Evolutionary conservation across 495 filamentous ascomycete genomes (phyloP).

Genomic region (Neurospora cerealis): DNA sequence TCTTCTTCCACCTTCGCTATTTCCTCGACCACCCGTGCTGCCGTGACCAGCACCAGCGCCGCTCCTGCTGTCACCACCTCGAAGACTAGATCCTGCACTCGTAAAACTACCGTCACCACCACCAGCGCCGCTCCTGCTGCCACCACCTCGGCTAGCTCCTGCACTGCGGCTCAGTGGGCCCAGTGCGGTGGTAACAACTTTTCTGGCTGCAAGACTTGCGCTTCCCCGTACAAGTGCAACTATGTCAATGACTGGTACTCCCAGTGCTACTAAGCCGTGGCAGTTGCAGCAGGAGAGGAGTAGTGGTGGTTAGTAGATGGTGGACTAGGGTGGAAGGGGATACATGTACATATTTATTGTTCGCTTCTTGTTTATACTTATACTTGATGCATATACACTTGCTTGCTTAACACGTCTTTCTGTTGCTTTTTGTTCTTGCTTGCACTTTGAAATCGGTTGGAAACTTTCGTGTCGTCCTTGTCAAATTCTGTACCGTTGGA

Average conservation of each 20-base stretch:
- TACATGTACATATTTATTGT: conserved; percentile 2
- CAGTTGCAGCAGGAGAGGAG: neutral
- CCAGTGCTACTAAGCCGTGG: conserved; percentile 21
- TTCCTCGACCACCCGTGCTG: conserved; percentile 4
- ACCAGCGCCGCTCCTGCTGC: conserved; percentile 11
- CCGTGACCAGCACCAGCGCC: neutral
- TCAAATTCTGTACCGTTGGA: neutral
- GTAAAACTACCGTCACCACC: neutral
- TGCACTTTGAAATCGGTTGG: neutral
- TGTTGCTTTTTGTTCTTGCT: neutral
- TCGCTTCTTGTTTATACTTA: conserved; percentile 12
- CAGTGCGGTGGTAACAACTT: conserved; percentile 38
- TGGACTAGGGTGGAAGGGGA: neutral
- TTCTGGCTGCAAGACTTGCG: conserved; percentile 32
- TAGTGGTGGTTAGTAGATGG: neutral
- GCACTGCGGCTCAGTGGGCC: conserved; percentile 21
- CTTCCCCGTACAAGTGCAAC: conserved; percentile 26
- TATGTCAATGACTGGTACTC: conserved; percentile 33
- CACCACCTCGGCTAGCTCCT: conserved; percentile 8
- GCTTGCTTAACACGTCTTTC: neutral
- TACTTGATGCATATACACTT: neutral
- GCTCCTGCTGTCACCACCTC: neutral
- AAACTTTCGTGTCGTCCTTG: neutral
- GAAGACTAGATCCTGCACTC: neutral
- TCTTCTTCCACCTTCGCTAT: neutral